Evolutionary conservation across 805 yeast species (phyloP).

Genomic region (Zygotorulaspora danielsina): DNA sequence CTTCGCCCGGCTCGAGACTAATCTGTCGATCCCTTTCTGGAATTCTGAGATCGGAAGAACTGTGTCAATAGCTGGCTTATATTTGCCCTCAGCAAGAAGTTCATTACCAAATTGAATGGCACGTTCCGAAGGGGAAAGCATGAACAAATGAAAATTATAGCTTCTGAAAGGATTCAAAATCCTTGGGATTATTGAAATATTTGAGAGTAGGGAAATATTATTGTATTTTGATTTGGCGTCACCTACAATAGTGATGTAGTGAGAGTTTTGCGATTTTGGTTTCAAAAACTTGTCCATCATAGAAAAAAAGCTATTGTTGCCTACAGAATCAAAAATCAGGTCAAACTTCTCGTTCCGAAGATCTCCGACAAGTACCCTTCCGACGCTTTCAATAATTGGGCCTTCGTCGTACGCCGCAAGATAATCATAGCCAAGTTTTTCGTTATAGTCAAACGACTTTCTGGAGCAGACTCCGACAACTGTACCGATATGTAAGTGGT

Average conservation of each 20-base stretch:
- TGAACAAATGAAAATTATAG: slow-evolving; percentile 31
- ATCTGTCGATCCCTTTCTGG: slow-evolving; percentile 46
- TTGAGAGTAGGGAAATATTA: slow-evolving; percentile 7
- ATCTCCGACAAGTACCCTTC: slow-evolving; percentile 28
- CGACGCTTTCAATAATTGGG: slow-evolving; percentile 37
- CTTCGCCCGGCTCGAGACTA: slow-evolving; percentile 45
- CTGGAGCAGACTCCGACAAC: slow-evolving; percentile 57
- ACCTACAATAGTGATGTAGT: slow-evolving; percentile 55
- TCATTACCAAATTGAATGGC: slow-evolving; percentile 23
- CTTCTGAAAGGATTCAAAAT: slow-evolving; percentile 24
- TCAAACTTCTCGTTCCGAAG: slow-evolving; percentile 48
- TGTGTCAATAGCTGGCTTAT: slow-evolving; percentile 51
- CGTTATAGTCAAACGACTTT: slow-evolving; percentile 42
- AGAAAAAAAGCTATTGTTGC: slow-evolving; percentile 48
- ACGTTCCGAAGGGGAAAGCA: slow-evolving; percentile 11
- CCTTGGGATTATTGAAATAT: slow-evolving; percentile 15
- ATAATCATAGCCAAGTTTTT: slow-evolving; percentile 53
- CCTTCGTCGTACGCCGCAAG: slow-evolving; percentile 53
- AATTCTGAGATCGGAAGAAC: slow-evolving; percentile 47
- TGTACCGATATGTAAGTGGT: slow-evolving; percentile 42
- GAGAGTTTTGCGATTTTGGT: slow-evolving; percentile 44
- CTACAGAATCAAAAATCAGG: slow-evolving; percentile 60
- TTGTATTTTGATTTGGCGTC: slow-evolving; percentile 40
- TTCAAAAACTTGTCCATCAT: slow-evolving; percentile 43
- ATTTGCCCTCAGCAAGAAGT: slow-evolving; percentile 28